Evolutionary conservation across 371 early-diverging fungal species (phyloP).

Genomic region (Lichtheimia corymbifera): DNA sequence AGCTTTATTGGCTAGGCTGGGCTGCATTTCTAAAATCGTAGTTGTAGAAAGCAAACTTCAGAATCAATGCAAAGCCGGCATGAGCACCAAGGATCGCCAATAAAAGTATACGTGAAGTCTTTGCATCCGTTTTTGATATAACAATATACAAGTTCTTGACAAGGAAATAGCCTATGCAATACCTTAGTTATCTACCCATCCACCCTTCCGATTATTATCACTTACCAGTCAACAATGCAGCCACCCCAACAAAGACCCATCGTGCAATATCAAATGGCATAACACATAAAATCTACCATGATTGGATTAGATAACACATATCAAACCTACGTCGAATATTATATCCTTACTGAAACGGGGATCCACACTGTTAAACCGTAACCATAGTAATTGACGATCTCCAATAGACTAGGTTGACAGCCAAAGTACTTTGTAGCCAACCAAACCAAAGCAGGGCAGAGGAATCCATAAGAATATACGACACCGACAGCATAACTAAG

Average conservation of each 20-base stretch:
- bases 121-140: slow-evolving; percentile 61
- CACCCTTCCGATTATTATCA: not conserved
- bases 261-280: slow-evolving; percentile 66
- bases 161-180: slow-evolving; percentile 40
- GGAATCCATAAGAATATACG: slow-evolving; percentile 79
- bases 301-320: not conserved
- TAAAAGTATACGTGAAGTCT: slow-evolving; percentile 68
- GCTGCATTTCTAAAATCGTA: slow-evolving; percentile 31
- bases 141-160: slow-evolving; percentile 66
- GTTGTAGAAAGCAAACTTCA: slow-evolving; percentile 83
- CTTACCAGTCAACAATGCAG: slow-evolving; percentile 58
- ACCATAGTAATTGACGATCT: slow-evolving; percentile 87
- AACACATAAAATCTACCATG: slow-evolving; percentile 63
- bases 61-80: slow-evolving; percentile 70
- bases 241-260: slow-evolving; percentile 67
- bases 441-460: slow-evolving; percentile 79
- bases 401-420: slow-evolving; percentile 77
- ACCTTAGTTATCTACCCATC: not conserved
- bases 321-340: not conserved
- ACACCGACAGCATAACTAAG: slow-evolving; percentile 79
- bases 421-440: slow-evolving; percentile 84
- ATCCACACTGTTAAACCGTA: slow-evolving; percentile 91
- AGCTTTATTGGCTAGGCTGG: slow-evolving; percentile 6
- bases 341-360: slow-evolving; percentile 75
- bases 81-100: slow-evolving; percentile 68